phyloP scores from a whole-genome alignment of 1,284 basidiomycete species.

The Gymnopus androsaceus region DNA sequence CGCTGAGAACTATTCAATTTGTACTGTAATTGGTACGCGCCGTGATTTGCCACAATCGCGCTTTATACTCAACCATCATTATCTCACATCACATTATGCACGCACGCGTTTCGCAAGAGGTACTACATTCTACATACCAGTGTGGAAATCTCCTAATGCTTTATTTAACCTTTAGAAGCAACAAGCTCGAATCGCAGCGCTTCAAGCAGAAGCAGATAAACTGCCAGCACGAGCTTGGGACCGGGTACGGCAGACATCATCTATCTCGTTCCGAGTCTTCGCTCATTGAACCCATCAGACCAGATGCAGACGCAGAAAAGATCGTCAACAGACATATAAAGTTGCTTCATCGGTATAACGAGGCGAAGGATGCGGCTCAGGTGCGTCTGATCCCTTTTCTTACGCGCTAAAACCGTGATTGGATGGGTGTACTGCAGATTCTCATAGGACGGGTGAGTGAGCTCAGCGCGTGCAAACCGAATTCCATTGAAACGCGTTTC shows the following conservation, averaged over 20 bases:
- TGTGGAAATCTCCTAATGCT: too few species aligned
- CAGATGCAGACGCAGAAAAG: slow-evolving; percentile 57
- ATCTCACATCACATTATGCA: too few species aligned
- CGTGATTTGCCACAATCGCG: too few species aligned
- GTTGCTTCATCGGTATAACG: slow-evolving; percentile 74
- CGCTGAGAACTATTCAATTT: too few species aligned
- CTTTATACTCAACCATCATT: not conserved
- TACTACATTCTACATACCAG: not conserved
- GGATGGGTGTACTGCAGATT: slow-evolving; percentile 23
- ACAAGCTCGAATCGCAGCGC: slow-evolving; percentile 49
- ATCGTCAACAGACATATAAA: slow-evolving; percentile 73
- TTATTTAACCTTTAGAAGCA: slow-evolving; percentile 43
- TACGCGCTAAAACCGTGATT: slow-evolving; percentile 12
- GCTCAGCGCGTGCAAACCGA: too few species aligned
- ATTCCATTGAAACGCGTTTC: not conserved
- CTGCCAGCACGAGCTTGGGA: slow-evolving; percentile 61
- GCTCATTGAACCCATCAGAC: slow-evolving; percentile 37
- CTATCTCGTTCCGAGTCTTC: too few species aligned
- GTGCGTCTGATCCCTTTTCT: slow-evolving; percentile 32
- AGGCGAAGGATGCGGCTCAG: slow-evolving; percentile 80
- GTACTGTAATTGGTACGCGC: too few species aligned
- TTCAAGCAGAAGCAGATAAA: slow-evolving; percentile 54
- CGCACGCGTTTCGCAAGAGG: slow-evolving; percentile 11
- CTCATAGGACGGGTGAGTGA: slow-evolving; percentile 36
- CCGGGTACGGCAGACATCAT: slow-evolving; percentile 16